Percentiles rank a stretch among this genome's conserved stretches.
Evolutionary conservation across 2,329 filamentous ascomycete genomes (phyloP).

Genomic region (Aspergillus hortae): DNA sequence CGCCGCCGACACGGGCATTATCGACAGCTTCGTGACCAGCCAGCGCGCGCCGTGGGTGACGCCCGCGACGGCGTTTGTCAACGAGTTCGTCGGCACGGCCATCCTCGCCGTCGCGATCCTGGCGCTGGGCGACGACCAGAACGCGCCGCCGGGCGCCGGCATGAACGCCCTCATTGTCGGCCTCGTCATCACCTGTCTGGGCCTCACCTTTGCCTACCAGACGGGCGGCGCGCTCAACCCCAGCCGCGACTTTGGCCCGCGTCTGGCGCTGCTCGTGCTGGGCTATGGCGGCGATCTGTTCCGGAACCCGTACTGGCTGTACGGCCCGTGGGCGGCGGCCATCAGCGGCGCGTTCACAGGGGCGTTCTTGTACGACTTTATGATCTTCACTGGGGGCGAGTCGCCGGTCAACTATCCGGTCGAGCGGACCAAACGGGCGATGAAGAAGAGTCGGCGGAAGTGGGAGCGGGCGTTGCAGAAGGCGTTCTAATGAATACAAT

Average conservation of each 20-base stretch:
- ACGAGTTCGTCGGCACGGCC: constrained; percentile 44
- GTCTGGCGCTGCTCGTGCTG: constrained; percentile 43
- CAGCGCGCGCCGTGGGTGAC: constrained; percentile 40
- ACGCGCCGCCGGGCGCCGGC: constrained; percentile 48
- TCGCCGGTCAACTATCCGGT: constrained; percentile 51
- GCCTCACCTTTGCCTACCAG: constrained; percentile 43
- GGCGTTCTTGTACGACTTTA: constrained; percentile 50
- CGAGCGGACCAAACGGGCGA: constrained; percentile 37
- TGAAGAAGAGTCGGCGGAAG: constrained; percentile 43
- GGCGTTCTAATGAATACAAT: too few species aligned
- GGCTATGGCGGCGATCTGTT: constrained; percentile 45
- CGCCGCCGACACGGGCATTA: constrained; percentile 22
- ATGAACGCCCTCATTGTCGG: constrained; percentile 52
- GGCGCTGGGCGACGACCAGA: constrained; percentile 46
- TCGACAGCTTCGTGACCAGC: constrained; percentile 45
- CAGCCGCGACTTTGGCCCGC: constrained; percentile 49
- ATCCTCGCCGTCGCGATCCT: constrained; percentile 43
- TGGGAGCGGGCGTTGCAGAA: constrained; percentile 22
- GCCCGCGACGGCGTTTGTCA: constrained; percentile 43
- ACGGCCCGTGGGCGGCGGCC: constrained; percentile 41
- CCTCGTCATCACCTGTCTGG: constrained; percentile 34
- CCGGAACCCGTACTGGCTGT: constrained; percentile 46
- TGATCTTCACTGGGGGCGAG: constrained; percentile 50
- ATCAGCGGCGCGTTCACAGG: constrained; percentile 41
- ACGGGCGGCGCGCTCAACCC: constrained; percentile 50